Conservation (phyloP, 2,329 filamentous ascomycete species). For the Raffaelea albimanens region DNA sequence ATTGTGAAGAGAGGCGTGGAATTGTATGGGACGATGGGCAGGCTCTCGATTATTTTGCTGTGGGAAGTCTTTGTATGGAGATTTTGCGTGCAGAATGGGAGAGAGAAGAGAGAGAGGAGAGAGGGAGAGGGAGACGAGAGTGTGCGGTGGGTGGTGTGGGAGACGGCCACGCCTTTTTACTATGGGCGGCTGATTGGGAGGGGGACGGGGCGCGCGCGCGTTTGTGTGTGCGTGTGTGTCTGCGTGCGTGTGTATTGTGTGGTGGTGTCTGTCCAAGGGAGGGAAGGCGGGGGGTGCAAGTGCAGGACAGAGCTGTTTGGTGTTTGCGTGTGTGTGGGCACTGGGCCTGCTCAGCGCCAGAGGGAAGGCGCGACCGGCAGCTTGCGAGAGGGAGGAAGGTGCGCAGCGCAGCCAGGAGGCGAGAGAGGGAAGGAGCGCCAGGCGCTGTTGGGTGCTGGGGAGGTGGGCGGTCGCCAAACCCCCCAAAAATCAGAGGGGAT, state of each 20-base stretch:
- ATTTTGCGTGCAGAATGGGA: slow-evolving; percentile 28
- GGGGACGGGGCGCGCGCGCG: slow-evolving; percentile 14
- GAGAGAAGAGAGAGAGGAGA: slow-evolving; percentile 44
- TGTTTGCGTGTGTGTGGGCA: slow-evolving; percentile 1
- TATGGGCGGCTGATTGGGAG: slow-evolving; percentile 52
- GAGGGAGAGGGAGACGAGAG: slow-evolving; percentile 42
- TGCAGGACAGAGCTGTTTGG: background rate
- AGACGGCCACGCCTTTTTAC: slow-evolving; percentile 51
- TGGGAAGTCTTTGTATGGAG: slow-evolving; percentile 49
- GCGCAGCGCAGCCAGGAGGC: background rate
- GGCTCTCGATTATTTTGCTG: slow-evolving; percentile 30
- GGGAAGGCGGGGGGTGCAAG: background rate
- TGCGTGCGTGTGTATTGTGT: slow-evolving; percentile 1
- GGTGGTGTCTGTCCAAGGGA: background rate
- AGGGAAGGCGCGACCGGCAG: background rate
- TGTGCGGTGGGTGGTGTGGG: slow-evolving; percentile 52
- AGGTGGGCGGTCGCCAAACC: slow-evolving; percentile 17
- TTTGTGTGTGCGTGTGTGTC: slow-evolving; percentile 3
- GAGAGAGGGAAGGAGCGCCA: slow-evolving; percentile 1
- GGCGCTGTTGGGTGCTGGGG: slow-evolving; percentile 8
- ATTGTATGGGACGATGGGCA: slow-evolving; percentile 38
- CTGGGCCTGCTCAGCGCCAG: too few relatives aligned
- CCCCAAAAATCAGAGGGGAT: slow-evolving; percentile 11
- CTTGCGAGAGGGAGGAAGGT: background rate
- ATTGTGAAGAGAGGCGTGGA: slow-evolving; percentile 24